A percentile compares a stretch with the other conserved stretches of the same genome.
phyloP scores from a whole-genome alignment of 2,329 filamentous ascomycete genomes.

The Aspergillus ruber region DNA sequence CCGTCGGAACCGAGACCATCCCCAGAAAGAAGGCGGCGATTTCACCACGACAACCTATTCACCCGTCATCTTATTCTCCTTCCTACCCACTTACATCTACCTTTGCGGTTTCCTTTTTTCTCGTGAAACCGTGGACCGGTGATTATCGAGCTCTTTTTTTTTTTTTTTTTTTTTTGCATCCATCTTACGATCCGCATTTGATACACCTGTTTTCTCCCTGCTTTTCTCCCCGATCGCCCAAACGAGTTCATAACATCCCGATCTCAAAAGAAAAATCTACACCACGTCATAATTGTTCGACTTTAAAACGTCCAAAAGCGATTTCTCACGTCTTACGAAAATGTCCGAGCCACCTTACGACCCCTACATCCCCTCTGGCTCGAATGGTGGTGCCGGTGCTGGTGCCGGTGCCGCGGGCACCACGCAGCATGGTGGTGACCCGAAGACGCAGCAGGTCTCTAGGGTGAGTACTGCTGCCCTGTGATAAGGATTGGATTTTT shows the following conservation, averaged over 20 bases:
- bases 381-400: constrained; percentile 37
- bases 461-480: constrained; percentile 58
- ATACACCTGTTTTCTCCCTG: not conserved
- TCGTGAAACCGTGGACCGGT: not conserved
- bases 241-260: not conserved
- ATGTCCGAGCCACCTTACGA: constrained; percentile 70
- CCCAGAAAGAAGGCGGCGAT: constrained; percentile 20
- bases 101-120: constrained; percentile 1
- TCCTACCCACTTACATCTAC: constrained; percentile 4
- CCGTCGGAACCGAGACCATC: constrained; percentile 21
- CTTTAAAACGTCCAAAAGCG: not conserved
- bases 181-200: not conserved
- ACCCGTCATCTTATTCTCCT: constrained; percentile 4
- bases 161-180: no score
- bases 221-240: not conserved
- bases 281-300: not conserved
- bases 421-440: constrained; percentile 48
- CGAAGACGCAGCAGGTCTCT: constrained; percentile 69
- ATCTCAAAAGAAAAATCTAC: not conserved
- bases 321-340: constrained; percentile 14
- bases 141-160: not conserved
- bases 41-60: constrained; percentile 11
- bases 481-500: not conserved
- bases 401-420: constrained; percentile 45
- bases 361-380: constrained; percentile 75